Conservation (phyloP, 2,329 filamentous ascomycete species). For the Mollisiaceae sp. region DNA sequence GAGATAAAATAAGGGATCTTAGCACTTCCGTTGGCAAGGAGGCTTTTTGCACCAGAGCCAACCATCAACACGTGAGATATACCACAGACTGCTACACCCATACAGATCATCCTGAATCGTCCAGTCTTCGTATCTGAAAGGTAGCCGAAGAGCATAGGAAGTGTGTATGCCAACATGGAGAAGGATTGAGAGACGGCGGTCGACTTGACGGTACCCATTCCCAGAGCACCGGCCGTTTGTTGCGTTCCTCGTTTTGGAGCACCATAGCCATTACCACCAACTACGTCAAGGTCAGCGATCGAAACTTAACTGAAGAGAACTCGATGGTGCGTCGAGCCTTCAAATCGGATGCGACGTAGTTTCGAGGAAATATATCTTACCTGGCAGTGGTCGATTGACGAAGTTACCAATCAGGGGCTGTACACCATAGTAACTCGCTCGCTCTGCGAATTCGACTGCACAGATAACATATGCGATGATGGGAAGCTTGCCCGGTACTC, state of each 20-base stretch:
- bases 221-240: conserved; percentile 58
- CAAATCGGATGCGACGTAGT: not conserved
- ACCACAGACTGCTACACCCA: conserved; percentile 56
- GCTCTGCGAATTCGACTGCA: conserved; percentile 76
- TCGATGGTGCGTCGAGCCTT: too few species aligned
- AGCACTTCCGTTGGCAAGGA: conserved; percentile 65
- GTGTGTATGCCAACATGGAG: conserved; percentile 55
- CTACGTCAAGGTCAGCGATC: not conserved
- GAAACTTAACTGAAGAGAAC: not conserved
- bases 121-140: conserved; percentile 69
- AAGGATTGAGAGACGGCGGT: conserved; percentile 59
- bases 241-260: conserved; percentile 45
- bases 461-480: conserved; percentile 72
- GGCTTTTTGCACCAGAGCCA: conserved; percentile 64
- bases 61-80: conserved; percentile 66
- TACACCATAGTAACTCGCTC: conserved; percentile 79
- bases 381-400: conserved; percentile 63
- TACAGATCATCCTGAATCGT: conserved; percentile 65
- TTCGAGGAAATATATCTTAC: not conserved
- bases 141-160: conserved; percentile 56
- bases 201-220: conserved; percentile 59
- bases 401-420: conserved; percentile 64
- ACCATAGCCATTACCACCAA: conserved; percentile 46
- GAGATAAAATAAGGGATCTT: conserved; percentile 51
- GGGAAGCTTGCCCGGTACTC: conserved; percentile 68